Evolutionary conservation across 257 asterid species (phyloP).

Genomic region (Penstemon newberryi): DNA sequence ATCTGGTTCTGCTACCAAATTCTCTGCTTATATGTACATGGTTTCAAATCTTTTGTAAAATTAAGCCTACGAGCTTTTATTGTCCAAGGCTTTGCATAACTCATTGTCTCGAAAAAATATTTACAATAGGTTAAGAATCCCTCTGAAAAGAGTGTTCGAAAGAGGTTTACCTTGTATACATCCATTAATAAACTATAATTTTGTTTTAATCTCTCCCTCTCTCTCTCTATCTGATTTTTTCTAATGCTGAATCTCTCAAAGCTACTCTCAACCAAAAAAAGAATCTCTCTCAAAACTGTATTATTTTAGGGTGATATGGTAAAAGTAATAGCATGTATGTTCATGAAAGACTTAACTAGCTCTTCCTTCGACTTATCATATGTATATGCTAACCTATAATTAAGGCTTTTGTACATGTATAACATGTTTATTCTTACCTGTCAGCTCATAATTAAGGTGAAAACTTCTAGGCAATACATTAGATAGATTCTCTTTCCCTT

Average conservation of each 20-base stretch:
- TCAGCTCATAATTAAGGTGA: conserved; percentile 10
- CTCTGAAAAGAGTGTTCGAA: not conserved
- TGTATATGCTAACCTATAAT: conserved; percentile 6
- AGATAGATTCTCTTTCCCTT: not conserved
- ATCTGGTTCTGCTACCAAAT: conserved; percentile 13
- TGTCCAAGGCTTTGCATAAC: not conserved
- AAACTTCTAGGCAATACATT: not conserved
- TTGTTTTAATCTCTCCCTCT: not conserved
- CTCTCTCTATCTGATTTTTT: not conserved
- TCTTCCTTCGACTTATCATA: conserved; percentile 1
- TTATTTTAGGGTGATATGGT: conserved; percentile 19
- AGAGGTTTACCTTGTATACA: conserved; percentile 17
- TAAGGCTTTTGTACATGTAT: conserved; percentile 3
- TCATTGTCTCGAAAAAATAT: not conserved
- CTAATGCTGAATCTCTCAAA: not conserved
- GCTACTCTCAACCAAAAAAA: not conserved
- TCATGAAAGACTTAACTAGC: conserved; percentile 3
- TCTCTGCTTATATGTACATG: not conserved
- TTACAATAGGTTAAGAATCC: conserved; percentile 1
- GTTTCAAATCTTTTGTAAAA: conserved; percentile 5
- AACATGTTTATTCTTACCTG: conserved; percentile 2
- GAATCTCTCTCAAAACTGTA: not conserved
- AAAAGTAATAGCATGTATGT: not conserved
- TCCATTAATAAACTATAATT: conserved; percentile 8
- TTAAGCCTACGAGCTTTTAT: conserved; percentile 4